Conservation (phyloP, 176 grass and related monocot species). For the Rhynchospora tenuis region DNA sequence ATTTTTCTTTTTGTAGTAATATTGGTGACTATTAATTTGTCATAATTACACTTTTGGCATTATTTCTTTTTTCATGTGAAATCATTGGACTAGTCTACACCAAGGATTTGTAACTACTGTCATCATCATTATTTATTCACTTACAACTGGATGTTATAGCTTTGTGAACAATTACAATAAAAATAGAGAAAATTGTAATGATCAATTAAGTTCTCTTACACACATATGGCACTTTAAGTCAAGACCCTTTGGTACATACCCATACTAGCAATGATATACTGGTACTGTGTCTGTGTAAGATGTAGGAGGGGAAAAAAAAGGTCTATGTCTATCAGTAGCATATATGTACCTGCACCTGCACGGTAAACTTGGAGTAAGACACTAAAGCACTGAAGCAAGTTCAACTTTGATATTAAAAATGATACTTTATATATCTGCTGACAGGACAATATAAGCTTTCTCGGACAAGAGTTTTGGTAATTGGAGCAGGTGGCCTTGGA, state of each 20-base stretch:
- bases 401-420: not conserved
- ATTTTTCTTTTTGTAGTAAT: not conserved
- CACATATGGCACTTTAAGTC: not conserved
- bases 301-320: not conserved
- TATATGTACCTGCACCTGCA: not conserved
- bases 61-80: not conserved
- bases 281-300: not conserved
- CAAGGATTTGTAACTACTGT: not conserved
- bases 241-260: not conserved
- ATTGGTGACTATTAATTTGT: not conserved
- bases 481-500: slow-evolving; percentile 84
- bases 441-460: slow-evolving; percentile 69
- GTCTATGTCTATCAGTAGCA: not conserved
- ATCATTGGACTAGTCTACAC: not conserved
- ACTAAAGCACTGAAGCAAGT: not conserved
- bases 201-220: not conserved
- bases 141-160: not conserved
- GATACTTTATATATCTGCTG: slow-evolving; percentile 6
- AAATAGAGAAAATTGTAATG: not conserved
- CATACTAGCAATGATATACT: not conserved
- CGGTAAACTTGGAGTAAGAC: not conserved
- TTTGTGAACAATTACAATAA: not conserved
- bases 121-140: not conserved
- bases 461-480: slow-evolving; percentile 67
- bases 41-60: not conserved